Evolutionary conservation across 1,284 basidiomycete genomes (phyloP), one percentile per base, ranked within the genome.

Genomic region (Inonotus obliquus): DNA sequence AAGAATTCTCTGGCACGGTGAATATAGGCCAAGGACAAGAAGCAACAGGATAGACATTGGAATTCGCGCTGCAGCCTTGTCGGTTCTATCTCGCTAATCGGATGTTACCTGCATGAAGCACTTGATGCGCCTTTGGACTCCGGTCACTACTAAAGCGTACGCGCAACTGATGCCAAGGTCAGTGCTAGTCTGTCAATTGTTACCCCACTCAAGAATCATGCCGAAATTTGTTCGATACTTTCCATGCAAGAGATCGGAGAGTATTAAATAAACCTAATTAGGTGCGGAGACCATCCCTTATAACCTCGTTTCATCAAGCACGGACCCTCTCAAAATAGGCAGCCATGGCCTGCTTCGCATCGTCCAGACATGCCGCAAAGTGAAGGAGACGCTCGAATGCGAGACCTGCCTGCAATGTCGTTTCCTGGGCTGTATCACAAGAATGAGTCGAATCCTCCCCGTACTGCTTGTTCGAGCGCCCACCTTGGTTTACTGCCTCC

Each of bases 321-420:
- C 76, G 78, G 60, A 85, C 76, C 77, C 88, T 88, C 71, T 85
- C 81, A 21, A 82, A 77, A 71, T 88, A 88, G 1, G 86, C 86
- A 21, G 75, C 70, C 79, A 87, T 86, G 23, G 80, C 81, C 70
- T 87, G 84, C 69, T 82, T 82, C 72, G 86, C 85, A 71, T 89
- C 87, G 57, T 78, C 75, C 62, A 87, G 85, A 19, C 83, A 82
- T 69, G 89, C 88, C 29, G 86, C 76, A 55, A 78, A 73, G 68
- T 88, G 85, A 38, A 89, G 71, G 54, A 84, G 75, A 59, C 85
- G 75, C 71, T 89, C 86, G 65, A 86, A 77, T 57, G 78, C 76
- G 14, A 86, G 72, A 9, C 86, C 86, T 66, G 84, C 78, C 58
- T 75, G 73, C 37, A 89, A 73, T 19, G 81, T 76, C 17, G 87